A percentile compares a stretch with the other conserved stretches of the same genome.
Conservation (phyloP, 495 filamentous ascomycete genomes). For the Penicillium manginii region DNA sequence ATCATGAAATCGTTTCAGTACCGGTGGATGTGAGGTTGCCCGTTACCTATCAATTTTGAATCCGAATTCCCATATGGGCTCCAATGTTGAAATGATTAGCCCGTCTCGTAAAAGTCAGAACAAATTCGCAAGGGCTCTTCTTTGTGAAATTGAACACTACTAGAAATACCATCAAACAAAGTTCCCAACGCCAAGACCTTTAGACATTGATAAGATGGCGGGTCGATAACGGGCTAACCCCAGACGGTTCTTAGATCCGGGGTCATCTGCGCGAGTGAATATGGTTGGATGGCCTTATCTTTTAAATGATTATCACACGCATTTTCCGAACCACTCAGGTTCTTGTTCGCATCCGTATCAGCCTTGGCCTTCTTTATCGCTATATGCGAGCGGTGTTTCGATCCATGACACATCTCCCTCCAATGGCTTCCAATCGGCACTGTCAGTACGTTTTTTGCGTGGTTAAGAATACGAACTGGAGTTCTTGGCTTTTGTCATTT, state of each 20-base stretch:
- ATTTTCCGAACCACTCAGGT: background rate
- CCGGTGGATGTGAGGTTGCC: too few species aligned
- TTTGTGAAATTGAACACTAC: too few species aligned
- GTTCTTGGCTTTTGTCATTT: background rate
- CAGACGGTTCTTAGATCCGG: conserved; percentile 22
- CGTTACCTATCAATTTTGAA: too few species aligned
- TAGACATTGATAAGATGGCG: conserved; percentile 3
- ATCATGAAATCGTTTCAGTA: too few species aligned
- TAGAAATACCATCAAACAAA: too few species aligned
- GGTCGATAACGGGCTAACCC: conserved; percentile 17
- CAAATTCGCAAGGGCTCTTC: too few species aligned
- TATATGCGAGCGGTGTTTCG: background rate
- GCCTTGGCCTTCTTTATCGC: background rate
- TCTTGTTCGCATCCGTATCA: background rate
- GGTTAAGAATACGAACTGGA: background rate
- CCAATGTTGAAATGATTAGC: too few species aligned
- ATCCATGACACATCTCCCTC: background rate
- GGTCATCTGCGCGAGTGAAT: background rate
- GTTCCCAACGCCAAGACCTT: conserved; percentile 1
- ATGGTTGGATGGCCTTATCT: conserved; percentile 21
- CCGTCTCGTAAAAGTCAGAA: background rate
- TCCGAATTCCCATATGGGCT: too few species aligned
- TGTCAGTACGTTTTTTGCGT: background rate
- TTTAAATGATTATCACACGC: background rate
- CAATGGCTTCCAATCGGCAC: background rate